phyloP scores from a whole-genome alignment of 495 filamentous ascomycete species.

The Aspergillus nidulans region DNA sequence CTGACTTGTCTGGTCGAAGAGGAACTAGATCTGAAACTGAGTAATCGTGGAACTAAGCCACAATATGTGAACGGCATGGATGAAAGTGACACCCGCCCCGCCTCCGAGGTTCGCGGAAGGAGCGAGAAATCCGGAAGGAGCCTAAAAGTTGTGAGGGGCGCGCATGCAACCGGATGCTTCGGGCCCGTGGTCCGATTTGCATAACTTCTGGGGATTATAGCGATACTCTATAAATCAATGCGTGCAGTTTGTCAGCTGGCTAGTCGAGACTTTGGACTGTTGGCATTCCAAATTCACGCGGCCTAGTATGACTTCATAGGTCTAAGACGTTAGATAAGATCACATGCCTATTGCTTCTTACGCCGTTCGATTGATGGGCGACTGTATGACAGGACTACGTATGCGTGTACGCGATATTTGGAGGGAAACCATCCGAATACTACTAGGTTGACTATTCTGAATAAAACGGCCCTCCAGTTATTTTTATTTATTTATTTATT shows the following conservation, averaged over 20 bases:
- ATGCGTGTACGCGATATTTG: not conserved
- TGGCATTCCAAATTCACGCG: not conserved
- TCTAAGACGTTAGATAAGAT: not conserved
- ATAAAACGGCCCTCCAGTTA: too few species aligned
- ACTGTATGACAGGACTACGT: not conserved
- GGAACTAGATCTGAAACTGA: not conserved
- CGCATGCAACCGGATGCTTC: not conserved
- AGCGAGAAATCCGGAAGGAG: not conserved
- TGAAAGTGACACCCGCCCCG: not conserved
- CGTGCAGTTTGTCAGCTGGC: slow-evolving; percentile 1
- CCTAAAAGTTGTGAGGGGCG: slow-evolving; percentile 1
- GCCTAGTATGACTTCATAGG: not conserved
- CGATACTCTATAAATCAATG: not conserved
- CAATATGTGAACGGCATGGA: not conserved
- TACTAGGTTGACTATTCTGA: not conserved
- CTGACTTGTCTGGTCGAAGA: not conserved
- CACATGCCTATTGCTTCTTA: not conserved
- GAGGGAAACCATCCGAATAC: not conserved
- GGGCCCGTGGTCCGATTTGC: not conserved
- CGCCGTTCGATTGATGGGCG: not conserved
- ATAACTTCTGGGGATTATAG: not conserved
- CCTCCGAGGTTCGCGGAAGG: slow-evolving; percentile 4
- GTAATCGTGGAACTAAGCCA: not conserved
- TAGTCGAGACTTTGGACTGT: not conserved
- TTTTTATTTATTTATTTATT: too few species aligned